phyloP scores from a whole-genome alignment of 331 rosid species.

The Saraca asoca region DNA sequence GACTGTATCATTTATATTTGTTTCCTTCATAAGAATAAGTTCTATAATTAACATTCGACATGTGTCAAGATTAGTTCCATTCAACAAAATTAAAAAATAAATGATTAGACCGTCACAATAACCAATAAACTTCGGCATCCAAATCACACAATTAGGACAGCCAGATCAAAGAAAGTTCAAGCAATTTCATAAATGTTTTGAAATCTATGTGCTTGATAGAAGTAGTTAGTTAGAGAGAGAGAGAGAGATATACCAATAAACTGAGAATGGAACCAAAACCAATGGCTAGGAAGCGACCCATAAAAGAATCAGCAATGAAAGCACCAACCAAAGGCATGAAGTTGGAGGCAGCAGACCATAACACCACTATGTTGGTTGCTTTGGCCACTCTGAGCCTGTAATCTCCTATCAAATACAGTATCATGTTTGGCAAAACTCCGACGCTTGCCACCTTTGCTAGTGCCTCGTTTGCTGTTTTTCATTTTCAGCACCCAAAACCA shows the following conservation, averaged over 20 bases:
- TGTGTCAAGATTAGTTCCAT: too few species aligned
- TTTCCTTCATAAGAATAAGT: too few species aligned
- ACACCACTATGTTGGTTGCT: constrained; percentile 48
- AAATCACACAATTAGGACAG: too few species aligned
- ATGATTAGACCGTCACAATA: too few species aligned
- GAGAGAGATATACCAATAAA: constrained; percentile 43
- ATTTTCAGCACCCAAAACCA: constrained; percentile 5
- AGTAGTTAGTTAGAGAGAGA: background rate
- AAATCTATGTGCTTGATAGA: too few species aligned
- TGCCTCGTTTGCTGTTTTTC: constrained; percentile 58
- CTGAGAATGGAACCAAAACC: constrained; percentile 57
- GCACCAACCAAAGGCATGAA: constrained; percentile 60
- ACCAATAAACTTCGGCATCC: too few species aligned
- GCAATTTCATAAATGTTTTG: too few species aligned
- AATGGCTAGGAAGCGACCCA: constrained; percentile 68
- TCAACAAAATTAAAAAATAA: too few species aligned
- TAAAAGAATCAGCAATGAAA: constrained; percentile 59
- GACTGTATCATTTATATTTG: too few species aligned
- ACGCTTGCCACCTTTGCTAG: constrained; percentile 58
- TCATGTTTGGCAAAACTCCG: constrained; percentile 69
- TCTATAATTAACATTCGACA: too few species aligned
- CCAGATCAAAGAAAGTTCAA: too few species aligned
- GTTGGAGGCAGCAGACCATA: constrained; percentile 59
- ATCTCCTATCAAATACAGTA: constrained; percentile 50
- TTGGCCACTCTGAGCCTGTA: constrained; percentile 46